Percentiles rank a stretch among this genome's conserved stretches.
Conservation (phyloP, 2,329 filamentous ascomycete genomes). For the Sclerotinia subarctica region DNA sequence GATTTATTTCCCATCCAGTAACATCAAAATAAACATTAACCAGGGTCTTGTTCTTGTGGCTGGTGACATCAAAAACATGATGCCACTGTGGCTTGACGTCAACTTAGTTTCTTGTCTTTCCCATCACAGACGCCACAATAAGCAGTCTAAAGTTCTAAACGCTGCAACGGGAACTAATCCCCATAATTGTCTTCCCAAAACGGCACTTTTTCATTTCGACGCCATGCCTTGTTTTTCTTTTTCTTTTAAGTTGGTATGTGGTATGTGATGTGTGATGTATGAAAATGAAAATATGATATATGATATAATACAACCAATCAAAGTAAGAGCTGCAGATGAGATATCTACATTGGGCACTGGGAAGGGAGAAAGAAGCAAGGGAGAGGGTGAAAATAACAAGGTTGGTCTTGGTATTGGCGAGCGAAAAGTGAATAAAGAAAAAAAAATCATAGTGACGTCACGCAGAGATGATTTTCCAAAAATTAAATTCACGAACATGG, state of each 20-base stretch:
- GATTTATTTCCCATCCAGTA: not conserved
- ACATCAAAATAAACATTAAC: not conserved
- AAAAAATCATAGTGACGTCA: conserved; percentile 3
- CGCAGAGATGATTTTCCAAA: not conserved
- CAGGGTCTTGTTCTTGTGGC: not conserved
- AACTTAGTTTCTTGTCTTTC: not conserved
- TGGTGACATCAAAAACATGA: not conserved
- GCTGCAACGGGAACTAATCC: not conserved
- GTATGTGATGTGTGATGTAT: not conserved
- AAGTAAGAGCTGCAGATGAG: not conserved
- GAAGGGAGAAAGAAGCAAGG: not conserved
- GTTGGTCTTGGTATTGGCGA: not conserved
- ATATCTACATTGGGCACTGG: not conserved
- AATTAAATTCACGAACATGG: not conserved
- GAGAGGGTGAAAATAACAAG: not conserved
- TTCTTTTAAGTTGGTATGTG: not conserved
- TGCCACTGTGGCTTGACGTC: conserved; percentile 11
- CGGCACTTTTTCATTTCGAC: not conserved
- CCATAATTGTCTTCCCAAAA: not conserved
- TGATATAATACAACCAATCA: not conserved
- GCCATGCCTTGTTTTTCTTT: conserved; percentile 8
- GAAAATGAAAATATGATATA: not conserved
- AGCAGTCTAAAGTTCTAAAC: not conserved
- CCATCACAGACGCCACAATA: not conserved
- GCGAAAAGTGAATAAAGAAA: not conserved